Evolutionary conservation across 495 filamentous ascomycete genomes (phyloP).

Genomic region (Aspergillus indologenus): DNA sequence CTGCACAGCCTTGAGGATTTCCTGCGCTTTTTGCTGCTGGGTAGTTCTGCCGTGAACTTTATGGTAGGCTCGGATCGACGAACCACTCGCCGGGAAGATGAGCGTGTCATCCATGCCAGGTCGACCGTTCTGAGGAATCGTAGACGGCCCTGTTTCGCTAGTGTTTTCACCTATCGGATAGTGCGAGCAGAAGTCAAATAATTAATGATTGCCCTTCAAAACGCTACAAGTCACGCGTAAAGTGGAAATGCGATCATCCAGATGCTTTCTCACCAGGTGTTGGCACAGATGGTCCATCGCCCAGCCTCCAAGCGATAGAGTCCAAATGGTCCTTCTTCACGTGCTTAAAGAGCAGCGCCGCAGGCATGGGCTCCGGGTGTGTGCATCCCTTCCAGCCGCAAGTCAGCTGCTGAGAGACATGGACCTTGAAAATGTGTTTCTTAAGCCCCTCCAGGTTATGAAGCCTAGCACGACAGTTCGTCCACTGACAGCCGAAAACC

Average conservation of each 20-base stretch:
- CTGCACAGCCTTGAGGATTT: conserved; percentile 36
- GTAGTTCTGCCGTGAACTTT: conserved; percentile 37
- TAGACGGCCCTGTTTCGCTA: conserved; percentile 16
- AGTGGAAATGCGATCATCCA: conserved; percentile 19
- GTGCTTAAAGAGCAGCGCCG: conserved; percentile 55
- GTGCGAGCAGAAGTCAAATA: conserved; percentile 9
- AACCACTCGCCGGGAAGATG: conserved; percentile 34
- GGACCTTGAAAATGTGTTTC: conserved; percentile 62
- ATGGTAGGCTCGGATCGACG: conserved; percentile 36
- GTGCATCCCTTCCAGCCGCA: conserved; percentile 39
- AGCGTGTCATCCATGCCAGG: conserved; percentile 28
- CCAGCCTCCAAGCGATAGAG: conserved; percentile 59
- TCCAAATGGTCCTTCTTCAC: conserved; percentile 57
- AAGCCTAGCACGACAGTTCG: conserved; percentile 62
- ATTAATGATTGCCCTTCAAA: conserved; percentile 17
- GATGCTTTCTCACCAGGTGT: conserved; percentile 44
- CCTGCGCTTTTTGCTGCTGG: conserved; percentile 36
- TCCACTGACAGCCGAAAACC: conserved; percentile 62
- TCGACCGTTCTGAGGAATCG: conserved; percentile 23
- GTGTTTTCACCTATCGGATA: conserved; percentile 15
- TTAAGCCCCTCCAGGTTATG: conserved; percentile 72
- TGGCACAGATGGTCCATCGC: conserved; percentile 59
- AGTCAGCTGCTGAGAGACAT: conserved; percentile 29
- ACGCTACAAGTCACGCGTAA: conserved; percentile 8
- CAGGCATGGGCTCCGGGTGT: conserved; percentile 19